These are phyloP conservation scores for Trametes polyzona DNA, from an alignment of 1,284 basidiomycete species.

Conservation along the genomic window DNA sequence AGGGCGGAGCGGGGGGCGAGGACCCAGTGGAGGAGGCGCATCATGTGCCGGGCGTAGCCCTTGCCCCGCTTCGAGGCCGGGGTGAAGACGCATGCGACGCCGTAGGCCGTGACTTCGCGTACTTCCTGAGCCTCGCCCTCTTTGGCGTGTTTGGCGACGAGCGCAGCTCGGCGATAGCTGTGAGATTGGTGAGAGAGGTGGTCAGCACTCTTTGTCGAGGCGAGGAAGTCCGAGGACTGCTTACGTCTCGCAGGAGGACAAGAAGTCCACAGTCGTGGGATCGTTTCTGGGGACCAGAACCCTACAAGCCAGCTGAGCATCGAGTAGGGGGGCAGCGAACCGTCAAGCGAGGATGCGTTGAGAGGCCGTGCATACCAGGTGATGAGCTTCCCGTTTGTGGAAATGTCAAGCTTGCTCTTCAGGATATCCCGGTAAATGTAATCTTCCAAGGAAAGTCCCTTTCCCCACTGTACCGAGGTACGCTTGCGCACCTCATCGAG, in stretches of 20 bases:
- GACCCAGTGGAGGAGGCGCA: conserved; percentile 52
- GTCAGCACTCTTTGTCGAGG: too few relatives aligned
- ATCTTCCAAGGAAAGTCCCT: conserved; percentile 38
- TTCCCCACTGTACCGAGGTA: conserved; percentile 41
- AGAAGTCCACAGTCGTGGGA: conserved; percentile 43
- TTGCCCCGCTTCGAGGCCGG: conserved; percentile 42
- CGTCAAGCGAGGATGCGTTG: not conserved
- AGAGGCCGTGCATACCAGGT: conserved; percentile 39
- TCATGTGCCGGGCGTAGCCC: conserved; percentile 54
- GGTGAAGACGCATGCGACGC: conserved; percentile 49
- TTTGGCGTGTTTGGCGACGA: conserved; percentile 23
- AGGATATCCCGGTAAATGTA: conserved; percentile 40
- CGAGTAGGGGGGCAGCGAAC: too few relatives aligned
- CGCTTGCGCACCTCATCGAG: conserved; percentile 37
- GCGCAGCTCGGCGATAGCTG: conserved; percentile 36
- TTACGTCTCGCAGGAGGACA: conserved; percentile 51
- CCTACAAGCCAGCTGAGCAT: conserved; percentile 36
- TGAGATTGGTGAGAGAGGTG: not conserved
- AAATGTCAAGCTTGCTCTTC: conserved; percentile 42
- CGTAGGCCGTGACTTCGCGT: conserved; percentile 39
- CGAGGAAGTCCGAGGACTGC: conserved; percentile 3
- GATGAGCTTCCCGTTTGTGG: conserved; percentile 38
- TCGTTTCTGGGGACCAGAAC: conserved; percentile 34
- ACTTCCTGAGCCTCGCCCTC: conserved; percentile 16
- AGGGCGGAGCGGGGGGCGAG: conserved; percentile 37